Conservation (phyloP, 2,329 filamentous ascomycete genomes). For the Fusarium oligoseptatum region DNA sequence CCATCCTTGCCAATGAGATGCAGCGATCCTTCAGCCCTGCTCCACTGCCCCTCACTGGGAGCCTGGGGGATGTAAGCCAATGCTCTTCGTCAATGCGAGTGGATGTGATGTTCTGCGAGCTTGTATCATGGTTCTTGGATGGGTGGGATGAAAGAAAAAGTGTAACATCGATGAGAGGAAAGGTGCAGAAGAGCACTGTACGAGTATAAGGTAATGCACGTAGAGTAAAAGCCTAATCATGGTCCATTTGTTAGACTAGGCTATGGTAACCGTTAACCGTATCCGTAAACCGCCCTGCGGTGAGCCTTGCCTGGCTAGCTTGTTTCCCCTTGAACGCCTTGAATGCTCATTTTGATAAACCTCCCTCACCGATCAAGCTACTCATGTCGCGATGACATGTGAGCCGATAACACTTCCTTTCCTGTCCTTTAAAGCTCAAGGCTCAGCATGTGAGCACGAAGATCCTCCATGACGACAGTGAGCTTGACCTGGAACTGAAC, state of each 20-base stretch:
- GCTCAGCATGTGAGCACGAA: conserved; percentile 13
- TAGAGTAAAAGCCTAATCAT: neutral
- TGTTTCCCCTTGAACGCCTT: neutral
- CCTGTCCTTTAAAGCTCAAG: neutral
- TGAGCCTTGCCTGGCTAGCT: conserved; percentile 19
- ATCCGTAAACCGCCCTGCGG: conserved; percentile 9
- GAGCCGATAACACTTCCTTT: neutral
- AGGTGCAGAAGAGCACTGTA: neutral
- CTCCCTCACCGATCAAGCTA: neutral
- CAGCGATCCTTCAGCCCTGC: conserved; percentile 7
- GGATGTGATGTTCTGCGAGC: neutral
- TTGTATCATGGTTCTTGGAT: neutral
- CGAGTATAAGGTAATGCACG: neutral
- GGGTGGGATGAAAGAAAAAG: neutral
- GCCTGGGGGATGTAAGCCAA: neutral
- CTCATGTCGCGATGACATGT: neutral
- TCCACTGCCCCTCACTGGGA: neutral
- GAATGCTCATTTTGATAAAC: neutral
- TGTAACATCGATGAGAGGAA: neutral
- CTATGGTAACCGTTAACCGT: neutral
- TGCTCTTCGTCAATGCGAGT: neutral
- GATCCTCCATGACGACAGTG: neutral
- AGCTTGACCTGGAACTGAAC: conserved; percentile 18
- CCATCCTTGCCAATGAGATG: neutral
- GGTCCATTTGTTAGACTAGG: conserved; percentile 5